phyloP scores from a whole-genome alignment of 1,284 basidiomycete genomes.

The Porphyrellus sp. region DNA sequence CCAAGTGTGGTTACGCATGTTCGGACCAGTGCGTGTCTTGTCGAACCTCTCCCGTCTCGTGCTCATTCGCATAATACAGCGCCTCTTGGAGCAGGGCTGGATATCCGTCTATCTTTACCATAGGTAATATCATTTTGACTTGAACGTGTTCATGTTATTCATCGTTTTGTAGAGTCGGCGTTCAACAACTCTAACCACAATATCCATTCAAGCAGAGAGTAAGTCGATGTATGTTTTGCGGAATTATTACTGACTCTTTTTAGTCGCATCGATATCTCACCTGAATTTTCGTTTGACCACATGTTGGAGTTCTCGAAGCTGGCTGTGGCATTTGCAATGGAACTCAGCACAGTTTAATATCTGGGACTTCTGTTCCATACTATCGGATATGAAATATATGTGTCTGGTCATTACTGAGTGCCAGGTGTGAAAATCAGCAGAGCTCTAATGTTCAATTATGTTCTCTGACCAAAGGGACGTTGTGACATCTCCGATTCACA shows the following conservation, averaged over 20 bases:
- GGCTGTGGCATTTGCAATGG: conserved; percentile 80
- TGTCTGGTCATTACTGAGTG: neutral
- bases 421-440: neutral
- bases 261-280: conserved; percentile 78
- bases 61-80: conserved; percentile 40
- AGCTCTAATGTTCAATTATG: neutral
- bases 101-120: conserved; percentile 80
- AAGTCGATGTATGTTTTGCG: conserved; percentile 32
- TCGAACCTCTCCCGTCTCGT: conserved; percentile 21
- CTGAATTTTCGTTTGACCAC: conserved; percentile 83
- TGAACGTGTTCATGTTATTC: conserved; percentile 12
- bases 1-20: conserved; percentile 92
- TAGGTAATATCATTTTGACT: conserved; percentile 51
- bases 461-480: neutral
- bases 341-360: conserved; percentile 53
- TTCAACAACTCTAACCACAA: conserved; percentile 76
- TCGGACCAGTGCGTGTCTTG: conserved; percentile 72
- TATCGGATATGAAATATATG: neutral
- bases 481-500: no score
- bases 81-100: conserved; percentile 86
- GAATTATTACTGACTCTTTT: conserved; percentile 18
- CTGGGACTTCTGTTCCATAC: neutral
- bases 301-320: conserved; percentile 90
- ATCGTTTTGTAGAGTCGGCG: conserved; percentile 51
- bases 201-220: conserved; percentile 84